Conservation (phyloP, 768 basidiomycete species). For the Udeniomyces megalosporus region DNA sequence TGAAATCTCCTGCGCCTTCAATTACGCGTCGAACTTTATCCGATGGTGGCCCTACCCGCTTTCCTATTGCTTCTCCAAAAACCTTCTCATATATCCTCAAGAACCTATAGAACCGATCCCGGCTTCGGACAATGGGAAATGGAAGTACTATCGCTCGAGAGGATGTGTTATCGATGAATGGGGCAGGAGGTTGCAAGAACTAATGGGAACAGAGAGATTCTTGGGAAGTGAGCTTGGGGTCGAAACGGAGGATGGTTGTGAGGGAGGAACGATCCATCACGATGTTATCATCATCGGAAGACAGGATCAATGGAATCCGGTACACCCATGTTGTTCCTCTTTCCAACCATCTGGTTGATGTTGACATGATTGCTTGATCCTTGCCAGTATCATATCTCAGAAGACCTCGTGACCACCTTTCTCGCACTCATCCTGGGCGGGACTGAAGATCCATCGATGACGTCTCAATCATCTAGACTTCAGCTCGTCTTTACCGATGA, state of each 20-base stretch:
- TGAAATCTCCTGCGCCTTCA: slow-evolving; percentile 21
- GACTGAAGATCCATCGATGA: slow-evolving; percentile 13
- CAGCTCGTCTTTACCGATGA: slow-evolving; percentile 26
- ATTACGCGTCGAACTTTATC: slow-evolving; percentile 18
- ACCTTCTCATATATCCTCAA: slow-evolving; percentile 16
- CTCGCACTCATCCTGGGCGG: slow-evolving; percentile 22
- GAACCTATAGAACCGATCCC: slow-evolving; percentile 11
- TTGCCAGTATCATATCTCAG: slow-evolving; percentile 23
- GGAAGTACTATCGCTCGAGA: too few species aligned
- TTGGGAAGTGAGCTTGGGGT: slow-evolving; percentile 18
- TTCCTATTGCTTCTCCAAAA: slow-evolving; percentile 22
- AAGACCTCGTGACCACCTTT: slow-evolving; percentile 27
- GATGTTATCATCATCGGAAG: slow-evolving; percentile 22
- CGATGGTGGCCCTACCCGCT: slow-evolving; percentile 27
- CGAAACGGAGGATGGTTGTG: background rate
- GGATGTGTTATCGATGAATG: slow-evolving; percentile 19
- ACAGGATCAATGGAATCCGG: slow-evolving; percentile 28
- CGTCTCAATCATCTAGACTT: slow-evolving; percentile 16
- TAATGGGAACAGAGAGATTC: slow-evolving; percentile 24
- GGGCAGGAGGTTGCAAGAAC: slow-evolving; percentile 16
- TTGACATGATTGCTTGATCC: background rate
- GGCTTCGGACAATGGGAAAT: too few species aligned
- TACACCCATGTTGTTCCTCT: slow-evolving; percentile 22
- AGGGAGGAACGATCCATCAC: slow-evolving; percentile 17
- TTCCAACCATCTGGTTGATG: background rate